Base-by-base conservation (phyloP, 768 basidiomycete species). In the Leccinum broughii region DNA sequence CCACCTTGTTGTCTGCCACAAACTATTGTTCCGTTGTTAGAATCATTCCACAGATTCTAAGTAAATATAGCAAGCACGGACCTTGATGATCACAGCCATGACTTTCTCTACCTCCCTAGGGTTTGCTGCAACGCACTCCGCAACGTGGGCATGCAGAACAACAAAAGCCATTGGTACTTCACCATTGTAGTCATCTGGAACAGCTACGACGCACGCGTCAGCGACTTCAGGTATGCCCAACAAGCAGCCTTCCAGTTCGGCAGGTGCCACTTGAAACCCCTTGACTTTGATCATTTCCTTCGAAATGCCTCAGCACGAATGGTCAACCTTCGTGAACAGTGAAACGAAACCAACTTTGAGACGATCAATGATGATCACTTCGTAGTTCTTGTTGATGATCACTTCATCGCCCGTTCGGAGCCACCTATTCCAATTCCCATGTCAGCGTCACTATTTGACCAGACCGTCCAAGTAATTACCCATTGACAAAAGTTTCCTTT, bases 241-340 rank as follows among this genome's bases (percentile, higher is more conserved):
- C n/a, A 87, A 66, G 59, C 85, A 85, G n/a, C 82, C 88, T 66
- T 89, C 88, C 7, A 89, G 76, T 62, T 89, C 88, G 3, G 89
- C 87, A 2, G 88, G 89, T 2, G 89, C 86, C 1, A 90, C 88
- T 67, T 90, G 88, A 68, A 87, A 87, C 4, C 89, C 89, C 66
- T 75, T 80, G 39, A 87, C 85, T 76, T 90, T 89, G 68, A 89
- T 74, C 30, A 88, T 78, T 74, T 88, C 86, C 85, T 86, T 56
- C 39, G 20, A 24, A 49, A 49, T 15, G 30, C 26, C 75, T 64
- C 49, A 59, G 55, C 28, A 22, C 30, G 8, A 13, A 41, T n/a
- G 17, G n/a, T 11, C 51, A 22, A 20, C 17, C 1, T 22, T 24
- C 17, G 17, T 15, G n/a, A 28, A 53, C 9, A 5, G 10, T 32